phyloP scores from a whole-genome alignment of 2,329 filamentous ascomycete genomes.

The Curvularia spicifera region DNA sequence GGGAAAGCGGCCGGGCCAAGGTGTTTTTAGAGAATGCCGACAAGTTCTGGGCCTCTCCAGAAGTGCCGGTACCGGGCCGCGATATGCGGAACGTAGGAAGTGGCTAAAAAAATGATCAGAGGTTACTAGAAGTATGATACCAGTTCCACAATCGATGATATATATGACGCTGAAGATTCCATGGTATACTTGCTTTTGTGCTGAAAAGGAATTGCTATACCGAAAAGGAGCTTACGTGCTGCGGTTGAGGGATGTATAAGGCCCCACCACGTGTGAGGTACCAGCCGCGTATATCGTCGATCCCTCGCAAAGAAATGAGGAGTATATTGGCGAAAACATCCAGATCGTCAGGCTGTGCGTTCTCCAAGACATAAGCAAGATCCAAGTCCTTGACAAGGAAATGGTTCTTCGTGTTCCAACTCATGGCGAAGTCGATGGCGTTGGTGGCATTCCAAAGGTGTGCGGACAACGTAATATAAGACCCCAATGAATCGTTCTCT shows the following conservation, averaged over 20 bases:
- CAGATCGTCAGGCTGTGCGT: conserved; percentile 35
- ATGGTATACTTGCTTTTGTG: no score
- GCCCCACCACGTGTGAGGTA: conserved; percentile 31
- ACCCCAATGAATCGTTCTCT: conserved; percentile 14
- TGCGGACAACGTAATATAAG: conserved; percentile 34
- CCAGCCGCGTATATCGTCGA: conserved; percentile 43
- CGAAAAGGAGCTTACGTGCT: neutral
- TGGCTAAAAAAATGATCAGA: neutral
- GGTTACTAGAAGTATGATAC: neutral
- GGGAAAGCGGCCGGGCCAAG: neutral
- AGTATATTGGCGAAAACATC: conserved; percentile 41
- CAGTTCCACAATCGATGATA: neutral
- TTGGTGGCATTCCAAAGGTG: conserved; percentile 40
- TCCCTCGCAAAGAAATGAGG: conserved; percentile 34
- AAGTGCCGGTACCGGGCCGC: conserved; percentile 17
- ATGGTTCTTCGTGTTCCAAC: conserved; percentile 42
- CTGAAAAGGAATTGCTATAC: no score
- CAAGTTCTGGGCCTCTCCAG: conserved; percentile 7
- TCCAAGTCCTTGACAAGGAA: conserved; percentile 39
- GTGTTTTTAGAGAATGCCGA: conserved; percentile 9
- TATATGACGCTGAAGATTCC: neutral
- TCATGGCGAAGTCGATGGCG: conserved; percentile 40
- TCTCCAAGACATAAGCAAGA: conserved; percentile 31
- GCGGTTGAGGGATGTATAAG: conserved; percentile 3
- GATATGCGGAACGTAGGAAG: conserved; percentile 4